A percentile compares a stretch with the other conserved stretches of the same genome.
Conservation (phyloP, 2,329 filamentous ascomycete genomes). For the Fusarium sp. region DNA sequence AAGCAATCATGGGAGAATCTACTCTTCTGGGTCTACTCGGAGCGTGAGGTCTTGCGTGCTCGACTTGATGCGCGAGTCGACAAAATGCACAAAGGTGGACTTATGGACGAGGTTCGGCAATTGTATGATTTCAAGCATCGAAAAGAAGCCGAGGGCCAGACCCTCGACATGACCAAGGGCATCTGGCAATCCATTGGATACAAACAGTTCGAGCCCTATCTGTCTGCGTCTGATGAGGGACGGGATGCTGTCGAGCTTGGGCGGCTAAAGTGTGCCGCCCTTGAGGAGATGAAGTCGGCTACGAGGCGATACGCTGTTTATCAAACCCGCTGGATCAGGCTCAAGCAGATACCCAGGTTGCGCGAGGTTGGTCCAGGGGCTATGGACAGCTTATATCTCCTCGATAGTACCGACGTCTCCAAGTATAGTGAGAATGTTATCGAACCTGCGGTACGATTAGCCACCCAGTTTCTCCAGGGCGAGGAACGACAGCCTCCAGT, state of each 20-base stretch:
- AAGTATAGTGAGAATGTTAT: constrained; percentile 77
- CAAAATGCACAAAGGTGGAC: constrained; percentile 79
- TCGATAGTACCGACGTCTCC: constrained; percentile 82
- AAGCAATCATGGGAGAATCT: constrained; percentile 69
- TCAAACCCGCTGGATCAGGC: constrained; percentile 89
- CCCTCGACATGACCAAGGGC: constrained; percentile 82
- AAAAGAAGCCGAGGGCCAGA: constrained; percentile 60
- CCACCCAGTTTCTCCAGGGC: constrained; percentile 74
- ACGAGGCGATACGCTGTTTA: constrained; percentile 91
- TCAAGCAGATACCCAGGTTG: constrained; percentile 83
- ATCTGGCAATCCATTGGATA: constrained; percentile 99
- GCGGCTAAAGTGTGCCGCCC: constrained; percentile 69
- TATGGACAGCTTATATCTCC: constrained; percentile 77
- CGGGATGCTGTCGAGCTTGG: constrained; percentile 60
- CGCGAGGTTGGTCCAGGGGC: constrained; percentile 66
- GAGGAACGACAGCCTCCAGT: constrained; percentile 67
- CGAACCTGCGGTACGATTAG: constrained; percentile 74
- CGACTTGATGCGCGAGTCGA: constrained; percentile 85
- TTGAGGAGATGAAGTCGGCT: constrained; percentile 85
- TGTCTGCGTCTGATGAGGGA: constrained; percentile 62
- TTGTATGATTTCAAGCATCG: constrained; percentile 61
- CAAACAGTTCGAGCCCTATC: constrained; percentile 87
- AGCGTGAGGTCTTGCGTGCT: constrained; percentile 75
- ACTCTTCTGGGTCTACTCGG: constrained; percentile 90
- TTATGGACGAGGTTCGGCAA: constrained; percentile 65